Conservation (phyloP, 2,329 filamentous ascomycete species). For the Fusarium illudens region DNA sequence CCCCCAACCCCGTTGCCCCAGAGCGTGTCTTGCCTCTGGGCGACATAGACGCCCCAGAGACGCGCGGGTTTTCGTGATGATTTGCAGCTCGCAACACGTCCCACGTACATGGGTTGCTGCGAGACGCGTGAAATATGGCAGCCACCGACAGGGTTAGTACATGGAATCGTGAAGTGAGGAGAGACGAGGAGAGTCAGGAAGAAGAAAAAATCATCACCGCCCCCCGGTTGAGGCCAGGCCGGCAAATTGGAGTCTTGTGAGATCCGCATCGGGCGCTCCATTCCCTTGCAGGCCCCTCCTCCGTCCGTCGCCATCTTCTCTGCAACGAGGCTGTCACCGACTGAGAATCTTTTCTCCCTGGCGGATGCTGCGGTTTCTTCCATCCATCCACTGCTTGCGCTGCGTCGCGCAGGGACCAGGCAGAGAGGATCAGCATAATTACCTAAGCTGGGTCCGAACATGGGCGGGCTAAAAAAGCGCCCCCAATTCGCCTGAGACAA, state of each 20-base stretch:
- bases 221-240: slow-evolving; percentile 26
- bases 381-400: no score
- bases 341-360: not conserved
- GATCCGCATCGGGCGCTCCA: slow-evolving; percentile 27
- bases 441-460: slow-evolving; percentile 26
- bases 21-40: slow-evolving; percentile 33
- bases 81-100: slow-evolving; percentile 41
- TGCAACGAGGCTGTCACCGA: slow-evolving; percentile 35
- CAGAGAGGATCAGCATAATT: slow-evolving; percentile 27
- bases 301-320: slow-evolving; percentile 28
- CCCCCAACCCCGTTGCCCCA: slow-evolving; percentile 35
- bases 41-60: slow-evolving; percentile 32
- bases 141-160: slow-evolving; percentile 22
- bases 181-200: slow-evolving; percentile 8
- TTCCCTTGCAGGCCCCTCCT: slow-evolving; percentile 20
- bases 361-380: slow-evolving; percentile 30
- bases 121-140: slow-evolving; percentile 41
- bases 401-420: slow-evolving; percentile 37
- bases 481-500: slow-evolving; percentile 30
- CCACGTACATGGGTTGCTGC: slow-evolving; percentile 43
- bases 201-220: slow-evolving; percentile 24
- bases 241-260: slow-evolving; percentile 29
- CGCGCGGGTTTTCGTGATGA: slow-evolving; percentile 34
- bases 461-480: slow-evolving; percentile 11
- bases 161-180: slow-evolving; percentile 27